phyloP scores from a whole-genome alignment of 768 basidiomycete species.

The Tricholoma bakamatsutake region DNA sequence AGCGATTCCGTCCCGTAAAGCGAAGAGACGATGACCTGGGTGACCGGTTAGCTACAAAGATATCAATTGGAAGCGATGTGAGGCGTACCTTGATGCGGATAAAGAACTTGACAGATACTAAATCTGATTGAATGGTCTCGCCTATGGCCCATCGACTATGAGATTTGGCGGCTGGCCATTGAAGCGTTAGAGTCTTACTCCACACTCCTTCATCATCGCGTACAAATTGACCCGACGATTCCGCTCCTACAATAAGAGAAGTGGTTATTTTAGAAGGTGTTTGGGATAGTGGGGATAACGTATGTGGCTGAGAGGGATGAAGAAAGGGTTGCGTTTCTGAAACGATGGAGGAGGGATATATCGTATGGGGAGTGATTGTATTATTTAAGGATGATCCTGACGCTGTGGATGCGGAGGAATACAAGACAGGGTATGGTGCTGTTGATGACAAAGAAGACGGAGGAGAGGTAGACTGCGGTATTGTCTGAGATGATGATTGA shows the following conservation, averaged over 20 bases:
- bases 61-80: slow-evolving; percentile 9
- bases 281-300: slow-evolving; percentile 15
- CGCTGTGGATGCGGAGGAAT: slow-evolving; percentile 15
- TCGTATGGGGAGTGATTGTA: slow-evolving; percentile 35
- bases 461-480: slow-evolving; percentile 19
- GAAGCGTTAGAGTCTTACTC: slow-evolving; percentile 60
- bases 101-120: slow-evolving; percentile 65
- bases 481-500: slow-evolving; percentile 17
- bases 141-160: slow-evolving; percentile 75
- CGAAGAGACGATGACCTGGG: slow-evolving; percentile 44
- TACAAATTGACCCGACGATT: slow-evolving; percentile 54
- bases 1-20: slow-evolving; percentile 58
- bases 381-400: slow-evolving; percentile 31
- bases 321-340: slow-evolving; percentile 26
- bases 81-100: slow-evolving; percentile 57
- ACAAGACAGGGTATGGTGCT: slow-evolving; percentile 16
- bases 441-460: slow-evolving; percentile 26
- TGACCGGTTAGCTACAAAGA: slow-evolving; percentile 11
- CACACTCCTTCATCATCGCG: slow-evolving; percentile 53
- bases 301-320: slow-evolving; percentile 13
- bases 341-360: slow-evolving; percentile 27
- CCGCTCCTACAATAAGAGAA: slow-evolving; percentile 49
- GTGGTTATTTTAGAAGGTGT: slow-evolving; percentile 36
- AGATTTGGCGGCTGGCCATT: slow-evolving; percentile 67
- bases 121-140: slow-evolving; percentile 63